A percentile compares a stretch with the other conserved stretches of the same genome.
These are phyloP conservation scores for Penicillium sp. DNA, from an alignment of 2,329 filamentous ascomycete genomes.

Conservation along the genomic window DNA sequence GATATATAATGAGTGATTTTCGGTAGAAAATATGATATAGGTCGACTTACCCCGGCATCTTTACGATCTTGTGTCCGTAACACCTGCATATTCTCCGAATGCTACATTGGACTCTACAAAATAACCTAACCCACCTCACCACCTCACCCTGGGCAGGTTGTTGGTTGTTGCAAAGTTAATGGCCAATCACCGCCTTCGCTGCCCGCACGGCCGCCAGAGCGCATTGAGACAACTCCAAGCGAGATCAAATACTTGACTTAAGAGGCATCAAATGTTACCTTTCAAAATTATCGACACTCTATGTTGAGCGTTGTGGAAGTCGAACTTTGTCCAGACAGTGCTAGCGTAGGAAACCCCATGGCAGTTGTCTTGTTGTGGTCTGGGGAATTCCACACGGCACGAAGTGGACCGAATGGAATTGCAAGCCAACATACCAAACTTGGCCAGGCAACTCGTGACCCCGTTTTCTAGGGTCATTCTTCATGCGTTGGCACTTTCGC, in stretches of 20 bases:
- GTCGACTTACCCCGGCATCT: neutral
- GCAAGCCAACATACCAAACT: conserved; percentile 1
- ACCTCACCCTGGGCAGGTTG: neutral
- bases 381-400: conserved; percentile 3
- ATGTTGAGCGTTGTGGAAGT: neutral
- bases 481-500: neutral
- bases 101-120: neutral
- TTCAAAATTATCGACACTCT: neutral
- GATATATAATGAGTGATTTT: neutral
- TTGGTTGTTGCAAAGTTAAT: neutral
- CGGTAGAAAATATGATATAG: too few species aligned
- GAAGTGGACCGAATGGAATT: neutral
- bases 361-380: neutral
- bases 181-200: neutral
- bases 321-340: neutral
- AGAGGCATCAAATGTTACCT: neutral
- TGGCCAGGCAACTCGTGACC: neutral
- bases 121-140: neutral
- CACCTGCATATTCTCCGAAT: neutral
- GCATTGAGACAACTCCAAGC: neutral
- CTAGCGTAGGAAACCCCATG: neutral
- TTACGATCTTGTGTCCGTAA: neutral
- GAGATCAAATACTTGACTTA: neutral
- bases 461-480: conserved; percentile 1
- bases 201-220: neutral